Evolutionary conservation across 1,284 basidiomycete species (phyloP).

Genomic region (Rhodotorula sp.): DNA sequence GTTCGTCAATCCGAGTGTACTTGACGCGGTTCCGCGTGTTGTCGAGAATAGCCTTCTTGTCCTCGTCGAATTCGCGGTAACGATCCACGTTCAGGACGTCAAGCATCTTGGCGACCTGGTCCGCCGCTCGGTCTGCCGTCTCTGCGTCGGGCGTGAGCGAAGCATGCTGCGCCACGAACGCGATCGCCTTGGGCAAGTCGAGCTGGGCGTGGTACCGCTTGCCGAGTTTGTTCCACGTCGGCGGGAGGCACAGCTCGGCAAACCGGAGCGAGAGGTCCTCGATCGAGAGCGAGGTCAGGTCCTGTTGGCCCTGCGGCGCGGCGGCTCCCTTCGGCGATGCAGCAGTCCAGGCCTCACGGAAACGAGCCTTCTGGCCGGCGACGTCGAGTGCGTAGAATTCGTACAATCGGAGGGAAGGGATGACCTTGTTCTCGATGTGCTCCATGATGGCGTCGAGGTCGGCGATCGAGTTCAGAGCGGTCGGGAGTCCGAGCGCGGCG

Average conservation of each 20-base stretch:
- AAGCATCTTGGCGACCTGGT: conserved; percentile 70
- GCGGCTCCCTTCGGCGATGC: conserved; percentile 46
- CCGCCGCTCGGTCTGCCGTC: conserved; percentile 54
- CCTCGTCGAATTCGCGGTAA: conserved; percentile 80
- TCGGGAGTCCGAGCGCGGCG: conserved; percentile 64
- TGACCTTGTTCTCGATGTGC: conserved; percentile 64
- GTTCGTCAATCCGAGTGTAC: conserved; percentile 73
- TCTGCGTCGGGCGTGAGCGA: conserved; percentile 50
- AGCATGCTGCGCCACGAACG: conserved; percentile 67
- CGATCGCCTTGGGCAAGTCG: conserved; percentile 61
- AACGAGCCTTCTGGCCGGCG: conserved; percentile 49
- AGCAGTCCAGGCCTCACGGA: conserved; percentile 55
- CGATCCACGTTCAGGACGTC: conserved; percentile 83
- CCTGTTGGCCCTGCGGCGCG: conserved; percentile 20
- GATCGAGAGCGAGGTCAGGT: conserved; percentile 61
- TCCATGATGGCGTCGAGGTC: conserved; percentile 68
- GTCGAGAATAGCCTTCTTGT: conserved; percentile 69
- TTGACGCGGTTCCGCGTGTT: conserved; percentile 71
- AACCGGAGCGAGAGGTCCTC: conserved; percentile 65
- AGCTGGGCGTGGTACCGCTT: conserved; percentile 67
- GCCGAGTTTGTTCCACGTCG: conserved; percentile 47
- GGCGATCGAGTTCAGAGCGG: conserved; percentile 59
- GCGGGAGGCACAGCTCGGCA: conserved; percentile 33
- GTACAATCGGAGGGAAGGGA: conserved; percentile 69
- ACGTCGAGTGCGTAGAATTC: conserved; percentile 86